Percentiles rank a stretch among this genome's conserved stretches.
Conservation (phyloP, 306 rosid genomes). For the Arachis stenosperma region DNA sequence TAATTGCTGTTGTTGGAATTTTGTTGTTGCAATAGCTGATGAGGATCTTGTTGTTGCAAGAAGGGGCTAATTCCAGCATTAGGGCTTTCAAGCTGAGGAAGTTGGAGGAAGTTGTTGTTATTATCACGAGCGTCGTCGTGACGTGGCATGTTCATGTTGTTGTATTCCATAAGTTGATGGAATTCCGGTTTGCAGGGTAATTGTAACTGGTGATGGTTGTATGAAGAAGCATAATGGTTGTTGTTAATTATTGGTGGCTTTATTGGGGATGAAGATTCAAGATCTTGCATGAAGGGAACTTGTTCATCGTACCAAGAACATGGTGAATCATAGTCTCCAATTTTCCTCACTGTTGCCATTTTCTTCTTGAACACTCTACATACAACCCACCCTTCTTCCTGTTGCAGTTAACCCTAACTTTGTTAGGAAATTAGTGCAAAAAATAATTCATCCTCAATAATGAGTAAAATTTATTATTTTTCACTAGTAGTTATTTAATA, state of each 20-base stretch:
- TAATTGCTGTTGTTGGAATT: constrained; percentile 38
- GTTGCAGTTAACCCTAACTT: not conserved
- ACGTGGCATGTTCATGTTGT: no score
- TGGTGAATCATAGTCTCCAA: constrained; percentile 51
- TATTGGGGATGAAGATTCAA: constrained; percentile 49
- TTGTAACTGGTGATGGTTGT: no score
- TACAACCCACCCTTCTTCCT: constrained; percentile 92
- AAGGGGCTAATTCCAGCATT: constrained; percentile 33
- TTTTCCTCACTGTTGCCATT: constrained; percentile 45
- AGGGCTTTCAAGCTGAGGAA: constrained; percentile 84
- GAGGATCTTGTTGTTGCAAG: no score
- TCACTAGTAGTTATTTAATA: no score
- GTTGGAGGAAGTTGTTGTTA: constrained; percentile 48
- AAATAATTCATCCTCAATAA: no score
- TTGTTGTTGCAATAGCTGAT: constrained; percentile 6
- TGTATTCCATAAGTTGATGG: no score
- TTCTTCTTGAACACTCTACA: constrained; percentile 83
- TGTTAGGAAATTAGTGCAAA: no score
- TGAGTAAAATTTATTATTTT: no score
- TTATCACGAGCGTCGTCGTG: no score
- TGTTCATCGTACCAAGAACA: constrained; percentile 42
- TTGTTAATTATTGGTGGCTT: constrained; percentile 3
- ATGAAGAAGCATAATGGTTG: constrained; percentile 52
- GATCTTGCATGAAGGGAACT: constrained; percentile 67
- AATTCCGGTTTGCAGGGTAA: no score